Base-by-base conservation (phyloP, 208 protist species). In the Tritrichomonas musculus region DNA sequence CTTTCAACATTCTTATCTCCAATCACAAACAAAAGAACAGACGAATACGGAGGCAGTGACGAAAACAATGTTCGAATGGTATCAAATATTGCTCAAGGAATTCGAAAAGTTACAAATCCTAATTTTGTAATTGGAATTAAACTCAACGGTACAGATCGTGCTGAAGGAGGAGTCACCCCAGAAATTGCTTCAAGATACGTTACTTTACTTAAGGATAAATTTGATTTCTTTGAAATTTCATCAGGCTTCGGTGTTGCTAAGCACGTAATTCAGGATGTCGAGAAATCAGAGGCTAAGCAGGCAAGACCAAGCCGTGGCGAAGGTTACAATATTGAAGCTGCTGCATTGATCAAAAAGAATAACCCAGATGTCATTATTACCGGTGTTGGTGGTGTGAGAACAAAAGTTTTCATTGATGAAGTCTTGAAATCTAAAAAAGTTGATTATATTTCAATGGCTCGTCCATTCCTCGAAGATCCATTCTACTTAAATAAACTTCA, bases 211-310 rank as follows among this genome's bases (percentile, higher is more conserved):
- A 55, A 44, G 9, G 77, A 47, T 22, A 36, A n/a, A 27, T 8
- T 88, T 60, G 77, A 88, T 39, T 36, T 88, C 20, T 88, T 88
- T 39, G 77, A 88, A 47, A 88, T 88, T 39, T 57, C 47, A 11
- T 13, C 47, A 8, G 77, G 77, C 1, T 14, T 47, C 11, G 17
- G 5, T 39, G 27, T 44, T 27, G 41, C 27, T 14, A 82, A 47
- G 30, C 41, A 53, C 8, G 14, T 50, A 14, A 30, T 82, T 17
- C 44, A 50, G 73, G 17, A 27, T 53, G 73, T 39, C 2, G 49
- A 50, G 73, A 50, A 25, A 13, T 30, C 11, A 3, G 49, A 39
- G 17, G 22, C 17, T 82, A 30, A 14, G 47, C 50, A 3, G 39
- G 5, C 30, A 82, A 82, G 73, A 30, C 44, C 44, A 20, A 82